Conservation (phyloP, 495 filamentous ascomycete genomes). For the Penicillium lagena region DNA sequence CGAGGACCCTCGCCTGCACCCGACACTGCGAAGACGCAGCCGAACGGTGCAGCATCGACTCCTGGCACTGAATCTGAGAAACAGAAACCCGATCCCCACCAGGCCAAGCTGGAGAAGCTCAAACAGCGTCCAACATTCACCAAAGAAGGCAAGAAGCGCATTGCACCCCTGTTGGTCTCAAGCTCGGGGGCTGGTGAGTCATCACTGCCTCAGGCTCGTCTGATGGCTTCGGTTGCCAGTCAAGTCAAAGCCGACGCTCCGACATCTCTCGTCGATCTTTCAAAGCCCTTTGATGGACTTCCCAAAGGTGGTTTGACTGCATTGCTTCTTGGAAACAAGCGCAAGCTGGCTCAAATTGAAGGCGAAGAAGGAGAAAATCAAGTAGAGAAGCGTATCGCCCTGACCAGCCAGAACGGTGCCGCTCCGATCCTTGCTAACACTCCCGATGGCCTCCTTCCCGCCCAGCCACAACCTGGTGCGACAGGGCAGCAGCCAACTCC, state of each 20-base stretch:
- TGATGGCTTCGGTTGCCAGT: constrained; percentile 63
- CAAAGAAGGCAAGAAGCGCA: constrained; percentile 95
- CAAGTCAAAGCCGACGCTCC: constrained; percentile 63
- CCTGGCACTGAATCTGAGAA: constrained; percentile 44
- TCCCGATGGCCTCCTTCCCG: constrained; percentile 67
- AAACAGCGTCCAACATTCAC: constrained; percentile 91
- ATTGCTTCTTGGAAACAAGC: constrained; percentile 87
- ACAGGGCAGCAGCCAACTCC: constrained; percentile 65
- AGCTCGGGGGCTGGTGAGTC: constrained; percentile 74
- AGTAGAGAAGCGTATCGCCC: constrained; percentile 54
- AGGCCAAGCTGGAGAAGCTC: constrained; percentile 65
- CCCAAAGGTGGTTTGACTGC: constrained; percentile 83
- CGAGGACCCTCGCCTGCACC: constrained; percentile 26
- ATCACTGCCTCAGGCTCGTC: constrained; percentile 76
- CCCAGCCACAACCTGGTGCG: constrained; percentile 46
- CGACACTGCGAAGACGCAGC: constrained; percentile 30
- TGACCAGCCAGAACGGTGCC: constrained; percentile 55
- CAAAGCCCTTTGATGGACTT: constrained; percentile 89
- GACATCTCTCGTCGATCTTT: constrained; percentile 81
- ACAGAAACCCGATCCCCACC: constrained; percentile 56
- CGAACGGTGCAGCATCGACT: constrained; percentile 31
- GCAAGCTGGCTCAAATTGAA: constrained; percentile 63
- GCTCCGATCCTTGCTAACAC: constrained; percentile 70
- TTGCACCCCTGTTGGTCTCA: constrained; percentile 86
- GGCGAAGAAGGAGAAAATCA: constrained; percentile 59